Evolutionary conservation across 345 rosid species (phyloP).

Genomic region (Hirschfeldia incana): DNA sequence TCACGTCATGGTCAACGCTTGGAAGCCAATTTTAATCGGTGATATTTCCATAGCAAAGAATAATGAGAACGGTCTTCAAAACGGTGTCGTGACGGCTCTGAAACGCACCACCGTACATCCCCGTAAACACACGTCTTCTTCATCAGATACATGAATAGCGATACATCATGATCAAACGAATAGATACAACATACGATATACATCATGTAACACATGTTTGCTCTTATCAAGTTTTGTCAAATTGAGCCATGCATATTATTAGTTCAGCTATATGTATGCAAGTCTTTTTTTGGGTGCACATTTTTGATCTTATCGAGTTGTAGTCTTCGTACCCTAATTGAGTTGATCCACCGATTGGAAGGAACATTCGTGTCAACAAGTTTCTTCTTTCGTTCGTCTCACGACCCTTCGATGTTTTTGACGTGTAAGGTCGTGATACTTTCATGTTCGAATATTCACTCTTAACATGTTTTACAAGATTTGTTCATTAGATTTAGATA

Average conservation of each 20-base stretch:
- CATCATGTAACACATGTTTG: neutral
- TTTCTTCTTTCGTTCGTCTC: conserved; percentile 7
- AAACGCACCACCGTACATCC: conserved; percentile 34
- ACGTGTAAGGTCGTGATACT: conserved; percentile 1
- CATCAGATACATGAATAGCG: conserved; percentile 1
- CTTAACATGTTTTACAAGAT: neutral
- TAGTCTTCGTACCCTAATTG: conserved; percentile 15
- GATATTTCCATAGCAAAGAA: conserved; percentile 16
- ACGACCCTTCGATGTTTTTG: neutral
- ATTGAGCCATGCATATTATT: neutral
- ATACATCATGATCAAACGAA: conserved; percentile 1
- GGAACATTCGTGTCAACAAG: conserved; percentile 7
- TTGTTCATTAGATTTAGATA: neutral
- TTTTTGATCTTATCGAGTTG: conserved; percentile 4
- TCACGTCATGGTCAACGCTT: conserved; percentile 37
- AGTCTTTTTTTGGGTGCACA: neutral
- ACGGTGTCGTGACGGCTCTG: conserved; percentile 39
- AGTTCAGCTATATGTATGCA: neutral
- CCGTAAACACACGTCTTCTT: conserved; percentile 32
- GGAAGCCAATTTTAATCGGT: neutral
- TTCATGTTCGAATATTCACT: neutral
- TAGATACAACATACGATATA: conserved; percentile 1
- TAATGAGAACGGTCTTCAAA: conserved; percentile 15
- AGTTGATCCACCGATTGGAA: conserved; percentile 3
- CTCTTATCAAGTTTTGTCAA: neutral